These are phyloP conservation scores for Ceratocystis smalleyi DNA, from an alignment of 2,329 filamentous ascomycete genomes.

Conservation along the genomic window DNA sequence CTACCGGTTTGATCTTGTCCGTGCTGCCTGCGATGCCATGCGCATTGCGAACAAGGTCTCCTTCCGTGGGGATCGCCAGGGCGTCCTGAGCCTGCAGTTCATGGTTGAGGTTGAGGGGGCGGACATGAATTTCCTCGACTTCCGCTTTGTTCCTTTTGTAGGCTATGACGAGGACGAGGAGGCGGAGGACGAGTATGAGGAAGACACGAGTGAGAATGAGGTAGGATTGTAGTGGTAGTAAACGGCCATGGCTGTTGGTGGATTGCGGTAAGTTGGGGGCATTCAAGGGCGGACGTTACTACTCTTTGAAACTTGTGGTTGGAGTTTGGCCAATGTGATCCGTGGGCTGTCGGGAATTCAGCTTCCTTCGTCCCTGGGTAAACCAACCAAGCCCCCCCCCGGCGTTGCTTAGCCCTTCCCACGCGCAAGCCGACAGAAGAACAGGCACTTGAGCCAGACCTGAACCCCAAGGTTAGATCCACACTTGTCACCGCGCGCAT, in stretches of 20 bases:
- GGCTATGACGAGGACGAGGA: constrained; percentile 42
- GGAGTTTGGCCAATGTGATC: no score
- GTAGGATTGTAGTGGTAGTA: background rate
- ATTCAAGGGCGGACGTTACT: no score
- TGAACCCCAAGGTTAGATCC: no score
- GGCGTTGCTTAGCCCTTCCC: no score
- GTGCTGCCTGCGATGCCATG: constrained; percentile 84
- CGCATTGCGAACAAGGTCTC: constrained; percentile 82
- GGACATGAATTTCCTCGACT: constrained; percentile 61
- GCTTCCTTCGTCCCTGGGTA: no score
- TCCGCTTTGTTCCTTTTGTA: constrained; percentile 60
- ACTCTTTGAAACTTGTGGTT: no score
- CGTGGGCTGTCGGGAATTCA: no score
- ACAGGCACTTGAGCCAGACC: background rate
- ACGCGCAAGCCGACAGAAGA: background rate
- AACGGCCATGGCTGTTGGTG: background rate
- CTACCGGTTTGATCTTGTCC: constrained; percentile 79
- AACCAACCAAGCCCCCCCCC: no score
- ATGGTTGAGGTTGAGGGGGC: constrained; percentile 76
- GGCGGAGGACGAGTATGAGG: constrained; percentile 26
- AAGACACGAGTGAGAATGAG: constrained; percentile 10
- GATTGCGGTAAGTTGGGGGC: no score
- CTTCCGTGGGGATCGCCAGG: constrained; percentile 71
- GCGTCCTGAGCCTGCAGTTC: constrained; percentile 86
- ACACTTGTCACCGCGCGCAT: background rate